phyloP scores from a whole-genome alignment of 148 eudicot species.

The Amaranthus palmeri region DNA sequence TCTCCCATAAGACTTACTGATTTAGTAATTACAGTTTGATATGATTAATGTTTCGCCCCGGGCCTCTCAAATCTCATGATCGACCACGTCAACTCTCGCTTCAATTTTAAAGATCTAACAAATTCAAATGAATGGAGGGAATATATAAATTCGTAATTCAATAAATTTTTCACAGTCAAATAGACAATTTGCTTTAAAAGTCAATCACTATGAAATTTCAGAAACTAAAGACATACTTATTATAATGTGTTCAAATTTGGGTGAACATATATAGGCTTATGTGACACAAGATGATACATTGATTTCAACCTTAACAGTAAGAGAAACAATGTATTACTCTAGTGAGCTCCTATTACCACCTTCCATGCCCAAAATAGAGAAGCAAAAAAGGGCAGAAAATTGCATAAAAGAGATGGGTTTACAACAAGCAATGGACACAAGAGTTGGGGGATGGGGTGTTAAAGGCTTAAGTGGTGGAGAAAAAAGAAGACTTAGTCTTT shows the following conservation, averaged over 20 bases:
- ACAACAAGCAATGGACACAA: conserved; percentile 23
- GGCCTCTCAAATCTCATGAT: no score
- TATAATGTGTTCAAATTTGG: background rate
- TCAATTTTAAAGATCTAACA: no score
- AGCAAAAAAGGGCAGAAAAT: conserved; percentile 22
- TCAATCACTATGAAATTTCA: no score
- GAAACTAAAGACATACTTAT: no score
- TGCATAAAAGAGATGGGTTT: conserved; percentile 30
- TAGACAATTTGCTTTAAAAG: no score
- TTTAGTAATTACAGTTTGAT: no score
- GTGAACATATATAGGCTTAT: conserved; percentile 19
- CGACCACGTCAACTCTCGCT: no score
- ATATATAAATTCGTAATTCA: no score
- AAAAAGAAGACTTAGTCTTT: conserved; percentile 31
- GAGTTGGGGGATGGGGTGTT: conserved; percentile 30
- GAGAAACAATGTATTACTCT: conserved; percentile 30
- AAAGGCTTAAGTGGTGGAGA: conserved; percentile 34
- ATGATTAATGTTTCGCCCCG: no score
- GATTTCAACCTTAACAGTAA: conserved; percentile 29
- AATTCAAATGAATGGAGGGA: no score
- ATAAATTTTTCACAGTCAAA: no score
- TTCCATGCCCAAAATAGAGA: conserved; percentile 18
- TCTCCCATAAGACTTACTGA: no score
- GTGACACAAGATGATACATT: conserved; percentile 37
- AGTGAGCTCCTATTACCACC: conserved; percentile 25